phyloP scores from a whole-genome alignment of 192 early-diverging fungal genomes.

The Diversispora epigaea region DNA sequence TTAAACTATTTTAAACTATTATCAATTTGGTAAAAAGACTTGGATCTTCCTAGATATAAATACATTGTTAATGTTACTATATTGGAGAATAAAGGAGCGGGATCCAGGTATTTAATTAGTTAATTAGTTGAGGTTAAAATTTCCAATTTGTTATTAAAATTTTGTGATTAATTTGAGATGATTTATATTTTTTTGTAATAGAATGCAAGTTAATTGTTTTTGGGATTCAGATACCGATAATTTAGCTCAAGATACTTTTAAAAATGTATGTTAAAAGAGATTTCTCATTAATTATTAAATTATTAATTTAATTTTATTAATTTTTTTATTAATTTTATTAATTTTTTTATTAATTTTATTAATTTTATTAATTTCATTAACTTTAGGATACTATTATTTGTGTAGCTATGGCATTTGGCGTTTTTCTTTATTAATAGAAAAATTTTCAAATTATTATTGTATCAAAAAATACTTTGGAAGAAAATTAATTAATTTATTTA shows the following conservation, averaged over 20 bases:
- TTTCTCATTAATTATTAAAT: not conserved
- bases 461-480: too few species aligned
- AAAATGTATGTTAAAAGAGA: not conserved
- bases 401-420: slow-evolving; percentile 28
- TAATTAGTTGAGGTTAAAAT: not conserved
- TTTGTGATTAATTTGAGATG: not conserved
- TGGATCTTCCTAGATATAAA: slow-evolving; percentile 29
- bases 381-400: slow-evolving; percentile 25
- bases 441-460: too few species aligned
- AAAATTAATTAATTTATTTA: too few species aligned
- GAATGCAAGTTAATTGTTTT: slow-evolving; percentile 22
- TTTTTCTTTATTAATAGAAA: slow-evolving; percentile 19
- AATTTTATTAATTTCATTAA: not conserved
- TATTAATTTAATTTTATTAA: not conserved
- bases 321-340: not conserved
- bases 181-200: not conserved
- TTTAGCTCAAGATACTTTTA: slow-evolving; percentile 25
- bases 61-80: slow-evolving; percentile 33
- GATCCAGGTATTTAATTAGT: slow-evolving; percentile 11
- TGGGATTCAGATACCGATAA: slow-evolving; percentile 28
- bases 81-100: slow-evolving; percentile 28
- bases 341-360: not conserved
- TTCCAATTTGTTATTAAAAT: not conserved
- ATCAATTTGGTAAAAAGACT: not conserved
- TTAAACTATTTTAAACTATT: not conserved